Conservation (phyloP, 805 yeast genomes). For the Blastobotrys mokoenaii region DNA sequence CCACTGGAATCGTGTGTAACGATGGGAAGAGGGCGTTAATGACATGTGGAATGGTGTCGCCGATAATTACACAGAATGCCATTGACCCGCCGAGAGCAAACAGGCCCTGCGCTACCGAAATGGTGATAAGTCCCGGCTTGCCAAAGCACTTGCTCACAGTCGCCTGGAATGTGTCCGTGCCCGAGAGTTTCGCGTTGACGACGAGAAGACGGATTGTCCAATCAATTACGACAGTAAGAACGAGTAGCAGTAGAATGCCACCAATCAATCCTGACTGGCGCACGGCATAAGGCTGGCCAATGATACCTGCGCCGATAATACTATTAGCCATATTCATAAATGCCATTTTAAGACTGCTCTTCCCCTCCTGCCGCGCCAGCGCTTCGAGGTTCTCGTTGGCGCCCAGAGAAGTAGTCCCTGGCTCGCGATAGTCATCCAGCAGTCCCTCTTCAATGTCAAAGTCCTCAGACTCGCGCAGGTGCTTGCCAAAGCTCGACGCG, state of each 20-base stretch:
- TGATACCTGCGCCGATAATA: constrained; percentile 91
- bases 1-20: constrained; percentile 26
- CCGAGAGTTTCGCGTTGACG: constrained; percentile 69
- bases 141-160: constrained; percentile 80
- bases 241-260: constrained; percentile 52
- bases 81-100: constrained; percentile 93
- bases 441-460: constrained; percentile 8
- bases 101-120: constrained; percentile 69
- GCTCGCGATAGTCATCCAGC: constrained; percentile 4
- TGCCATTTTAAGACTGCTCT: constrained; percentile 70
- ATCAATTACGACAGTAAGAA: constrained; percentile 66
- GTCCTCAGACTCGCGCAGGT: neutral
- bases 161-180: constrained; percentile 73
- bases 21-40: constrained; percentile 54
- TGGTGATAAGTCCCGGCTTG: constrained; percentile 51
- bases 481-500: too few relatives aligned
- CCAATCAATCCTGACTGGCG: constrained; percentile 71
- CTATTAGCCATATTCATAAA: constrained; percentile 97
- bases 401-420: constrained; percentile 14
- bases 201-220: constrained; percentile 79
- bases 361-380: constrained; percentile 22
- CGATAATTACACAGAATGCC: constrained; percentile 91
- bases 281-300: constrained; percentile 88
- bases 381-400: constrained; percentile 15
- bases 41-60: constrained; percentile 92